phyloP scores from a whole-genome alignment of 345 rosid genomes.

The Hypericum androsaemum region DNA sequence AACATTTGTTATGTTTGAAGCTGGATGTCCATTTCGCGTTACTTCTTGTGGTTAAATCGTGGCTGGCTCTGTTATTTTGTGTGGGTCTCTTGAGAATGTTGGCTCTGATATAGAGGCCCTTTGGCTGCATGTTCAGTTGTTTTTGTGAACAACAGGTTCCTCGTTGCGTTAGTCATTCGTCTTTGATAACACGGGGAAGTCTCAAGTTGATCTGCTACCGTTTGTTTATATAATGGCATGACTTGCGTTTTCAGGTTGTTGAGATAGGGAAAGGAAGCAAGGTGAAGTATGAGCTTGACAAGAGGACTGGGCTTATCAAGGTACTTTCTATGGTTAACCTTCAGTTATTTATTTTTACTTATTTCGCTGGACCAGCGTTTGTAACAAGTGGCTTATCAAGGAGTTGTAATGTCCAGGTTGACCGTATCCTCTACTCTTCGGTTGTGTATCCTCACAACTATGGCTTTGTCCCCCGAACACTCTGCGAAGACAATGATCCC shows the following conservation, averaged over 20 bases:
- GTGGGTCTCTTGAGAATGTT: no score
- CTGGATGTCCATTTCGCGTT: no score
- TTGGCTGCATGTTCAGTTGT: no score
- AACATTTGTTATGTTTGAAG: no score
- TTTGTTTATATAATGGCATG: not conserved
- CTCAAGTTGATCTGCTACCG: not conserved
- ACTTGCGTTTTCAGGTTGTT: constrained; percentile 16
- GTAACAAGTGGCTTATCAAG: not conserved
- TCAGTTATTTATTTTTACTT: not conserved
- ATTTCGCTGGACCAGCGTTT: not conserved
- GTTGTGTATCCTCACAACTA: constrained; percentile 30
- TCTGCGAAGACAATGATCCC: constrained; percentile 27
- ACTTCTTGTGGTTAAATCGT: no score
- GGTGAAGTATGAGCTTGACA: constrained; percentile 31
- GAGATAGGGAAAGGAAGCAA: constrained; percentile 27
- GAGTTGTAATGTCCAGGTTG: constrained; percentile 15
- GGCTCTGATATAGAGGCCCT: no score
- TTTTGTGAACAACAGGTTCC: not conserved
- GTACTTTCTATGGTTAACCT: constrained; percentile 8
- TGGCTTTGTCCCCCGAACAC: constrained; percentile 28
- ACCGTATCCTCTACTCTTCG: constrained; percentile 27
- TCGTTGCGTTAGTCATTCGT: not conserved
- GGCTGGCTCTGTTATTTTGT: no score
- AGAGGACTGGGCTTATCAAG: constrained; percentile 24
- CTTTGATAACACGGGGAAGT: not conserved